Evolutionary conservation across 352 stramenopile genomes (phyloP).

Genomic region (Pythium grandisporangium): DNA sequence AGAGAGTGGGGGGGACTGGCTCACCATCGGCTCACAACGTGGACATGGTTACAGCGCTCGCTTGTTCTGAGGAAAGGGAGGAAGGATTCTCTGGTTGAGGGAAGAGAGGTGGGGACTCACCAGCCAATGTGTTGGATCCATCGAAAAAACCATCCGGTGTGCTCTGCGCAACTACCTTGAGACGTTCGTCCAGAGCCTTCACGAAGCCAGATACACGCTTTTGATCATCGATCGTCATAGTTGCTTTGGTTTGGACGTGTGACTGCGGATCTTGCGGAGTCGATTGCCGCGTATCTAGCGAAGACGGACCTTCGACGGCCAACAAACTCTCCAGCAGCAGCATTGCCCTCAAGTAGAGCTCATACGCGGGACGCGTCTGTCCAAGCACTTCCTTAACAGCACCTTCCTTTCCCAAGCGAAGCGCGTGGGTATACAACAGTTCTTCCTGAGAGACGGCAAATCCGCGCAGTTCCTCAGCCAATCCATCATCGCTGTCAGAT

Average conservation of each 20-base stretch:
- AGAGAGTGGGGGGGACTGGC: no score
- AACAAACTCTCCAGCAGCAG: conserved; percentile 54
- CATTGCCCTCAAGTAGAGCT: conserved; percentile 51
- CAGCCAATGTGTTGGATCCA: no score
- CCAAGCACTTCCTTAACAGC: conserved; percentile 65
- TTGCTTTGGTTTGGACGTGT: background rate
- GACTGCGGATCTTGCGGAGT: conserved; percentile 12
- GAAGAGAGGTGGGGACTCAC: no score
- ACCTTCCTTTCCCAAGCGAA: conserved; percentile 50
- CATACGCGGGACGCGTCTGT: conserved; percentile 36
- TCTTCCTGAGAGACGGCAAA: conserved; percentile 43
- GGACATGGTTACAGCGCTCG: no score
- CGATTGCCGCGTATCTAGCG: no score
- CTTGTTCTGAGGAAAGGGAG: no score
- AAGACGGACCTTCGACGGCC: no score
- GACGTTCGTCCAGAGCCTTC: conserved; percentile 32
- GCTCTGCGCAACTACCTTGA: conserved; percentile 32
- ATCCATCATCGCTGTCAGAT: conserved; percentile 7
- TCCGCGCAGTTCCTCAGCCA: conserved; percentile 8
- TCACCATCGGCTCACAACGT: no score
- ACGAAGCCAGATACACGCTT: conserved; percentile 42
- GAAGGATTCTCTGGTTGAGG: no score
- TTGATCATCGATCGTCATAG: conserved; percentile 36
- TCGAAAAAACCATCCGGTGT: no score
- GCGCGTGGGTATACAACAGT: conserved; percentile 48